Evolutionary conservation across 2,329 filamentous ascomycete species (phyloP), one percentile per base, ranked within the genome.

Genomic region (Cercospora citrullina): DNA sequence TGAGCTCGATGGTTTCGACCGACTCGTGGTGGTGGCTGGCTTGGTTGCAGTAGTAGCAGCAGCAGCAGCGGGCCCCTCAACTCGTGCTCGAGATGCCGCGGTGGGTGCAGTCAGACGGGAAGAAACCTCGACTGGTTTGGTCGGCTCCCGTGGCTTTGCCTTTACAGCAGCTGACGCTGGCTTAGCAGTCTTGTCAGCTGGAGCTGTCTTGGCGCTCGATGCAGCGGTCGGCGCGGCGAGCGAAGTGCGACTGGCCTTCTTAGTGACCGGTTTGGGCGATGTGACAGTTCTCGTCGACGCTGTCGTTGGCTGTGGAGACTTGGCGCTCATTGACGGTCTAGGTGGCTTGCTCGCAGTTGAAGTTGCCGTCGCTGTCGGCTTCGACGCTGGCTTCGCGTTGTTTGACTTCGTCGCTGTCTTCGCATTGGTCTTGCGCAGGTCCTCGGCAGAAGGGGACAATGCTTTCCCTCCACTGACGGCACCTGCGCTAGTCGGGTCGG

Each of bases 81-180:
- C 82, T 78, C 89, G 92, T 14, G 88, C 89, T 16, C 86, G 87
- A 1, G 88, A 93, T 0, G 91, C 85, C 26, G 90, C 87, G 3
- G 91, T 93, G 33, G 89, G 90, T 5, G 89, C 88, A 26, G 85
- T 90, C 31, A 93, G 81, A 66, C 89, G 89, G 9, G 90, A 82
- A 8, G 90, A 88, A 1, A 93, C 81, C 66, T 86, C 87, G 62
- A 89, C 82, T 9, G 90, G 90, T 65, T 88, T 87, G 1, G 91
- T 93, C 2, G 89, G 89, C 10, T 90, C 92, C 78, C 87, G 89
- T 48, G 84, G 80, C 76, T 88, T 89, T 26, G 72, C 61, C 53
- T 66, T 70, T n/a, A 53, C 16, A 39, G 53, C 21, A 39, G 67
- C 31, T 12, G 63, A 45, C 59, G 73, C 68, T 21, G 66, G 68